Evolutionary conservation across 2,329 filamentous ascomycete species (phyloP).

Genomic region (Botrytis fragariae): DNA sequence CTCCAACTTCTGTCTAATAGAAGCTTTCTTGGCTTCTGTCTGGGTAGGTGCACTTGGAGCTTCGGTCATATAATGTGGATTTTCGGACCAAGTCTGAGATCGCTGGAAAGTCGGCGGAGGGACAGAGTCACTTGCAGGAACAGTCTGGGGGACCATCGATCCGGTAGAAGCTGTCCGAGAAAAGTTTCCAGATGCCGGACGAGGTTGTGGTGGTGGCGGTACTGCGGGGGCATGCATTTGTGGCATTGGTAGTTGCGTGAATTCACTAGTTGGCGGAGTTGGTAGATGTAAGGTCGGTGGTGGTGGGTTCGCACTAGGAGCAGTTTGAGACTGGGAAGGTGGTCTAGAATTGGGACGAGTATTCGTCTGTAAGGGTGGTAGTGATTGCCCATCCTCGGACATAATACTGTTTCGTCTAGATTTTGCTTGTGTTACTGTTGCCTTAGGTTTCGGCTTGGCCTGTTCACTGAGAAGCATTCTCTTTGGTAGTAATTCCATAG

Average conservation of each 20-base stretch:
- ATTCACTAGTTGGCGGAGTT: slow-evolving; percentile 14
- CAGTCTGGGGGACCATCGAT: slow-evolving; percentile 37
- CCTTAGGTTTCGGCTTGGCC: slow-evolving; percentile 32
- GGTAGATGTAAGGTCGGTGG: slow-evolving; percentile 16
- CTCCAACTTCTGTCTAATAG: slow-evolving; percentile 53
- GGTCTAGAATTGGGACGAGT: slow-evolving; percentile 21
- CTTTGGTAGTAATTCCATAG: slow-evolving; percentile 43
- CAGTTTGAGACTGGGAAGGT: slow-evolving; percentile 1
- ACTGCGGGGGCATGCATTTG: slow-evolving; percentile 9
- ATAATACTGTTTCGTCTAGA: slow-evolving; percentile 34
- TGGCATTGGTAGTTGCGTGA: slow-evolving; percentile 18
- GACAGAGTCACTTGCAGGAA: slow-evolving; percentile 52
- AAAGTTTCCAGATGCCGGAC: slow-evolving; percentile 43
- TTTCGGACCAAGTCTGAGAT: slow-evolving; percentile 47
- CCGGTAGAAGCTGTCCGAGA: slow-evolving; percentile 36
- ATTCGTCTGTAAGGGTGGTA: slow-evolving; percentile 28
- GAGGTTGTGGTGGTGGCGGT: slow-evolving; percentile 38
- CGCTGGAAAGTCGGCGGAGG: slow-evolving; percentile 44
- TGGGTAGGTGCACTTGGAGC: slow-evolving; percentile 17
- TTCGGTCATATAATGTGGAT: slow-evolving; percentile 44
- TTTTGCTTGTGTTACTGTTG: slow-evolving; percentile 39
- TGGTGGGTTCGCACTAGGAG: slow-evolving; percentile 8
- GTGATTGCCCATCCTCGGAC: slow-evolving; percentile 36
- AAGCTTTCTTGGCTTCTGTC: slow-evolving; percentile 33
- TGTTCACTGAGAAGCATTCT: slow-evolving; percentile 37